Evolutionary conservation across 768 basidiomycete species (phyloP), one percentile per base, ranked within the genome.

Genomic region (Phanerochaete sordida): DNA sequence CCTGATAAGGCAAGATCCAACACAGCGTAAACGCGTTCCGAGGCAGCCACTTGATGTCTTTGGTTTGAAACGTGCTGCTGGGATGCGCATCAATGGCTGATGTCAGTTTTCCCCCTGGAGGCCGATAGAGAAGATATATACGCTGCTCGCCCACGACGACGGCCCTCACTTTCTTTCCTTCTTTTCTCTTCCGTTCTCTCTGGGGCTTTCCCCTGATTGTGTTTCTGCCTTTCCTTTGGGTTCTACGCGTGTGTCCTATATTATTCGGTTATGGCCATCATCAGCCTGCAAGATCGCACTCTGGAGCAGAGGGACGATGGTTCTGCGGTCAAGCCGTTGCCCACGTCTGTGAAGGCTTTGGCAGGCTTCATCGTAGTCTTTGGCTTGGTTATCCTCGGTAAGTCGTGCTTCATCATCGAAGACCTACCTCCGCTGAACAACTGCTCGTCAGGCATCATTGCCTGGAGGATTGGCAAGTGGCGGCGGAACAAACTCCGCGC

Each of bases 371-470:
- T 69, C 31, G 57, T 62, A 24, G 50, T 65, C n/a, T 23, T 77
- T 3, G 73, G 76, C 62, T 51, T 50, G 58, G 64, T 67, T 27
- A 15, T 68, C 23, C 5, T 67, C 27, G 66, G 72, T 72, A 26
- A 21, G 70, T 43, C 4, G 21, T 43, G 19, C 19, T 9, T 19
- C 19, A 19, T 11, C 47, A 23, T n/a, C 37, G 9, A 7, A 9
- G n/a, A 6, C 35, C 9, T 26, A n/a, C 30, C n/a, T 19, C 12
- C 15, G 13, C 31, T 31, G n/a, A 19, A 11, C 19, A 50, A 12
- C 46, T 8, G 27, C 19, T 43, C 30, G 15, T 12, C 23, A 69
- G 63, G 52, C 26, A 27, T 66, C 61, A 43, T 60, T 35, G 53
- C 65, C 1, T 65, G 63, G 55, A 62, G 61, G 47, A 30, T 71